These are phyloP conservation scores for Danielozyma ontarioensis DNA, from an alignment of 805 yeast genomes.

Conservation along the genomic window DNA sequence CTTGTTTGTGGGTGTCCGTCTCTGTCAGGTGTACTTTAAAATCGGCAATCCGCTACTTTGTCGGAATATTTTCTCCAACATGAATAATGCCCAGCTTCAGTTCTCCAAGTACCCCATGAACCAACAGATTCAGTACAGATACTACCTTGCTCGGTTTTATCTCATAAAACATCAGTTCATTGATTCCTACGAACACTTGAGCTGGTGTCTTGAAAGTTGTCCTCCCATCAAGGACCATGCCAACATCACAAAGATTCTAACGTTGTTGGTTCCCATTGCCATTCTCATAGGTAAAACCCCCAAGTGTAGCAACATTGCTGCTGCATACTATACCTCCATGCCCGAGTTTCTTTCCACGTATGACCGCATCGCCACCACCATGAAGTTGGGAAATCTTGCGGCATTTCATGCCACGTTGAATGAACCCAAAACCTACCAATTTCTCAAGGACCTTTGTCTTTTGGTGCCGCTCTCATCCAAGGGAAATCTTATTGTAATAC, in stretches of 20 bases:
- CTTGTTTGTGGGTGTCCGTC: slow-evolving; percentile 46
- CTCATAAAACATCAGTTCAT: slow-evolving; percentile 47
- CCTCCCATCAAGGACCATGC: slow-evolving; percentile 18
- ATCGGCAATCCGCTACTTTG: slow-evolving; percentile 55
- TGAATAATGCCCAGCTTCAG: slow-evolving; percentile 46
- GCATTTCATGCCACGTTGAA: slow-evolving; percentile 25
- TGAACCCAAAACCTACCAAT: slow-evolving; percentile 19
- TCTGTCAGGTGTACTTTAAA: slow-evolving; percentile 53
- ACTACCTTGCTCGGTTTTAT: slow-evolving; percentile 49
- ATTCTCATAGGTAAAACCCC: slow-evolving; percentile 54
- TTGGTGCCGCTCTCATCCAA: slow-evolving; percentile 44
- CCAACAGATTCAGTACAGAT: slow-evolving; percentile 50
- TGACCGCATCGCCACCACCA: slow-evolving; percentile 26
- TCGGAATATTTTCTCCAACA: slow-evolving; percentile 56
- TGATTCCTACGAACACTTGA: slow-evolving; percentile 45
- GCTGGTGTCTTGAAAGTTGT: slow-evolving; percentile 47
- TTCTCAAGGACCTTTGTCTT: slow-evolving; percentile 32
- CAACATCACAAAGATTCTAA: slow-evolving; percentile 40
- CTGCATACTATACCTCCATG: slow-evolving; percentile 11
- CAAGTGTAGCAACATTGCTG: slow-evolving; percentile 11
- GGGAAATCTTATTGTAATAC: slow-evolving; percentile 36
- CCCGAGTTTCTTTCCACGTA: slow-evolving; percentile 28
- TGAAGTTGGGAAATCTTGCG: slow-evolving; percentile 40
- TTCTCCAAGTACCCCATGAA: slow-evolving; percentile 34
- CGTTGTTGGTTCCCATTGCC: slow-evolving; percentile 47